phyloP scores from a whole-genome alignment of 495 filamentous ascomycete genomes.

The Penicillium herquei region DNA sequence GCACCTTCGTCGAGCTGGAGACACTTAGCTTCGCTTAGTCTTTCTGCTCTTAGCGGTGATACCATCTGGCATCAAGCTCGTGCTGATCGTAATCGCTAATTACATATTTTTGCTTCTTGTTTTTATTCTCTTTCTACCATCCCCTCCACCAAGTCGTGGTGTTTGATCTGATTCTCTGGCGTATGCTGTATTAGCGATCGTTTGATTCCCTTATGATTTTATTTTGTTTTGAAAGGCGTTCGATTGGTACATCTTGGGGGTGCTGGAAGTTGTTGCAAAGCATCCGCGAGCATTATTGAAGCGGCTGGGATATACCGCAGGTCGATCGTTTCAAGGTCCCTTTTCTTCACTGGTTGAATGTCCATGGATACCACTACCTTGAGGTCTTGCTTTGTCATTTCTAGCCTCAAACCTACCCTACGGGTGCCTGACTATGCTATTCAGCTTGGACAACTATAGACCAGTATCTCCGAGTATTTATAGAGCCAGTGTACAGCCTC shows the following conservation, averaged over 20 bases:
- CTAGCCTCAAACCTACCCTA: slow-evolving; percentile 3
- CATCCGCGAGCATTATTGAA: slow-evolving; percentile 19
- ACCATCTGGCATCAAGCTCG: slow-evolving; percentile 49
- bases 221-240: slow-evolving; percentile 36
- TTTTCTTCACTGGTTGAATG: slow-evolving; percentile 12
- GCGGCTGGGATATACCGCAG: slow-evolving; percentile 25
- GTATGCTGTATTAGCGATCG: slow-evolving; percentile 41
- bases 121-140: slow-evolving; percentile 12
- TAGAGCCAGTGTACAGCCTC: neutral
- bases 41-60: slow-evolving; percentile 51
- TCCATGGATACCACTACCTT: slow-evolving; percentile 6
- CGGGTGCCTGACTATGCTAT: neutral
- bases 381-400: slow-evolving; percentile 2
- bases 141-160: slow-evolving; percentile 10
- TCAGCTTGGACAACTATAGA: slow-evolving; percentile 1
- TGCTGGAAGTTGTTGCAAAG: slow-evolving; percentile 18
- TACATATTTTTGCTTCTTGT: slow-evolving; percentile 6
- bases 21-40: slow-evolving; percentile 44
- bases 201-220: slow-evolving; percentile 28
- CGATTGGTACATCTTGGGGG: slow-evolving; percentile 20
- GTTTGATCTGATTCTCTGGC: slow-evolving; percentile 25
- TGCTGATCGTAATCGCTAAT: slow-evolving; percentile 44
- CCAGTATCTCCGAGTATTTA: neutral
- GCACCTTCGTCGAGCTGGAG: slow-evolving; percentile 40
- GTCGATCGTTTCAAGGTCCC: slow-evolving; percentile 17